phyloP scores from a whole-genome alignment of 148 eudicot genomes.

The Limonium bicolor region DNA sequence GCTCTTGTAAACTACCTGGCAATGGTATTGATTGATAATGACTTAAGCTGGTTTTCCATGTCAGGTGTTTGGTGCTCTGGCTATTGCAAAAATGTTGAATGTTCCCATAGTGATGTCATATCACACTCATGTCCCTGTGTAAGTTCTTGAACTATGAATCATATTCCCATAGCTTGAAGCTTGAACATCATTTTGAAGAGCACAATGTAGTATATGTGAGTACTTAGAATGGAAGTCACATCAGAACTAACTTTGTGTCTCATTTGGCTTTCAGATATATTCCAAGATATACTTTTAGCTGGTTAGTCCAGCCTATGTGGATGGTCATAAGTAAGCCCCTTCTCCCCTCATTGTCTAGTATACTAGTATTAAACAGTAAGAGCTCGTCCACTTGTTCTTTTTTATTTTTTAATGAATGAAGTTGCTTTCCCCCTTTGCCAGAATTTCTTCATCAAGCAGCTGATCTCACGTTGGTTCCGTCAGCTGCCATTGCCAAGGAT shows the following conservation, averaged over 20 bases:
- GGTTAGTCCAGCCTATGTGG: constrained; percentile 99
- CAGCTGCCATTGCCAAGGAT: constrained; percentile 91
- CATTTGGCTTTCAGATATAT: constrained; percentile 48
- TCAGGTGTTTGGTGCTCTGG: constrained; percentile 88
- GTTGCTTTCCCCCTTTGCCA: constrained; percentile 10
- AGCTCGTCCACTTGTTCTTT: not conserved
- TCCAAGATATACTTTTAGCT: constrained; percentile 94
- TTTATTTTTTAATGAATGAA: not conserved
- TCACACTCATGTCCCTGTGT: constrained; percentile 98
- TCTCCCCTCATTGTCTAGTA: too few species aligned
- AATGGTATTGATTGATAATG: too few species aligned
- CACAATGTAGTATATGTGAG: too few species aligned
- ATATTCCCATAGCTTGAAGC: too few species aligned
- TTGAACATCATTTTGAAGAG: not conserved
- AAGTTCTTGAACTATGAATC: constrained; percentile 18
- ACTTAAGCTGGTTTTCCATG: not conserved
- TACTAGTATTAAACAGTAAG: too few species aligned
- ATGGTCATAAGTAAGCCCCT: constrained; percentile 60
- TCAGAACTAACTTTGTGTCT: constrained; percentile 6
- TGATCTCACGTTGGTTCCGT: constrained; percentile 92
- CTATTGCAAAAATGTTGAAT: constrained; percentile 72
- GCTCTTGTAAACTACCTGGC: too few species aligned
- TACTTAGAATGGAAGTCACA: not conserved
- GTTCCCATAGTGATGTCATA: constrained; percentile 97
- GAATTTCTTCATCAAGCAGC: constrained; percentile 94